Evolutionary conservation across 108 stramenopile species (phyloP), one percentile per base, ranked within the genome.

Genomic region (Ochromonas danica): DNA sequence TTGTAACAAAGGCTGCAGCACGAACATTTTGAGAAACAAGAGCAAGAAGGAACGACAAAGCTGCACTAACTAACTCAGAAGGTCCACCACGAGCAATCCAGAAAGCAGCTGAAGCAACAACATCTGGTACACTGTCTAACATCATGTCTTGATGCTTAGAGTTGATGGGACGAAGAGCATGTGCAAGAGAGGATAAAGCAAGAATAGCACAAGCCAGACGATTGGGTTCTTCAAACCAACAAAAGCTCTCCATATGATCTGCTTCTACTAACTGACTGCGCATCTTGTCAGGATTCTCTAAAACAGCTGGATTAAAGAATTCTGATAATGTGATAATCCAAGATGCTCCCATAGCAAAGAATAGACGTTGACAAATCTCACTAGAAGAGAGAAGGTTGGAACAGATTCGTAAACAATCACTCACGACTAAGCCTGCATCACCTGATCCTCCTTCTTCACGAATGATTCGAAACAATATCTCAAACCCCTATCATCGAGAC

Each of bases 331-430:
- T 6, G 6, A 27, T 14, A 14, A 57, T 45, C 72, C 72, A 75
- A 28, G 3, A 6, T 14, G 45, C 6, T 14, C 72, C 72, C 72
- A 75, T 75, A 6, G n/a, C 72, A 25, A 30, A 75, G 72, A 75
- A 75, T 6, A 75, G 35, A 10, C 72, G 14, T 60, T 75, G 72
- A 75, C 72, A 75, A 36, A 33, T 75, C 41, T 75, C 72, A 75
- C 72, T 75, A 33, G 14, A 3, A 27, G 6, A 3, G 10, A 75
- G 35, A 45, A 75, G 3, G 51, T 75, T 75, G 28, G 3, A 35
- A 36, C 72, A 75, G 6, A 75, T 75, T 25, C 38, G 25, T 75
- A 75, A 60, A 33, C 72, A 75, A 75, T 75, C 72, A 6, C 10
- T 3, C 3, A 75, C 40, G 10, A 75, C 72, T 36, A 60, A 17